Percentiles rank a stretch among this genome's conserved stretches.
Evolutionary conservation across 2,329 filamentous ascomycete species (phyloP).

Genomic region (Celoporthe dispersa): DNA sequence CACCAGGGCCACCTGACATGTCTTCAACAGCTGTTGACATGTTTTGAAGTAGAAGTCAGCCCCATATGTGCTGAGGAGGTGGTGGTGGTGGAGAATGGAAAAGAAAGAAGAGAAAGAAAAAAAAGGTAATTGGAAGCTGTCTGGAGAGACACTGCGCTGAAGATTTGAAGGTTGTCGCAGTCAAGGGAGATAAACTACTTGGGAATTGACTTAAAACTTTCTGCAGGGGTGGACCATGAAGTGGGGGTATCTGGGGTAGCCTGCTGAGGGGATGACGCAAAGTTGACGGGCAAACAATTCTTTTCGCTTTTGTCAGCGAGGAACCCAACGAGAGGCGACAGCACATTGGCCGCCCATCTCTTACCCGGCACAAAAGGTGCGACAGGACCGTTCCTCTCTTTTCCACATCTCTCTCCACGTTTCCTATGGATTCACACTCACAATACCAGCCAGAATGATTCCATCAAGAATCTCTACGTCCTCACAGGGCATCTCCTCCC

Average conservation of each 20-base stretch:
- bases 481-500: slow-evolving; percentile 26
- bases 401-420: neutral
- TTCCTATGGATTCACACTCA: slow-evolving; percentile 3
- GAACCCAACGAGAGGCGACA: neutral
- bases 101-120: neutral
- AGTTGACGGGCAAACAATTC: slow-evolving; percentile 23
- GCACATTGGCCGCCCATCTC: neutral
- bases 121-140: neutral
- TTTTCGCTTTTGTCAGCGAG: slow-evolving; percentile 18
- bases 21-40: slow-evolving; percentile 25
- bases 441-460: slow-evolving; percentile 14
- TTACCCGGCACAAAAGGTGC: neutral
- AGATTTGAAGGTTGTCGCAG: neutral
- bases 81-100: neutral
- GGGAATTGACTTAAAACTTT: neutral
- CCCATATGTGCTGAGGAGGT: neutral
- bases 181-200: neutral
- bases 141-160: neutral
- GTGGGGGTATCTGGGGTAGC: slow-evolving; percentile 5
- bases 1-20: neutral
- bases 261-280: slow-evolving; percentile 24
- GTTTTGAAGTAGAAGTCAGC: neutral
- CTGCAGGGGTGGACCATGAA: slow-evolving; percentile 11
- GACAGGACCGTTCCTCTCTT: neutral
- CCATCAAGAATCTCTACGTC: slow-evolving; percentile 16